phyloP scores from a whole-genome alignment of 176 grass and related monocot genomes.

The Phoenix dactylifera region DNA sequence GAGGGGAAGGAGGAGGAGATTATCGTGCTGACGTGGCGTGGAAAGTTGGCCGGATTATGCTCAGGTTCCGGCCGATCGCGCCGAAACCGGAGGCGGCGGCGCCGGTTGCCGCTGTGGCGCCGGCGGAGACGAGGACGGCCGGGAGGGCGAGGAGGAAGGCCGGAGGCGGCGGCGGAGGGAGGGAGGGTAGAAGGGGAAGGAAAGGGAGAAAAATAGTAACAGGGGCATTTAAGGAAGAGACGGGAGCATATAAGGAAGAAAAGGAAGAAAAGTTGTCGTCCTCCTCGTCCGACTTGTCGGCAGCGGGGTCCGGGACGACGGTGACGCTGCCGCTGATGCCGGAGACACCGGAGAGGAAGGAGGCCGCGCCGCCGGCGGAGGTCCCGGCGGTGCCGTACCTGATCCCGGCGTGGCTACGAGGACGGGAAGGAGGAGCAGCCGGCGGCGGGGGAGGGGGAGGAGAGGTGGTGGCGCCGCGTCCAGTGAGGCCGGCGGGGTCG shows the following conservation, averaged over 20 bases:
- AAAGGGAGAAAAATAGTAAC: background rate
- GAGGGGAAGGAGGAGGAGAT: background rate
- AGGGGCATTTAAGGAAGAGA: background rate
- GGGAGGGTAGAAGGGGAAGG: constrained; percentile 1
- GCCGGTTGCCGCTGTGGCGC: background rate
- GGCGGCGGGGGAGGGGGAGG: background rate
- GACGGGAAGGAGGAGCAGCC: too few relatives aligned
- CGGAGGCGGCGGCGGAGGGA: constrained; percentile 19
- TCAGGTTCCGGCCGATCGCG: constrained; percentile 80
- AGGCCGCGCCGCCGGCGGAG: too few relatives aligned
- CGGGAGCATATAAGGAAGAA: background rate
- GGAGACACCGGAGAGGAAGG: background rate
- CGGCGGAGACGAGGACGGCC: background rate
- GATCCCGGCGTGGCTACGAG: background rate
- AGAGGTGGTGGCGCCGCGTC: background rate
- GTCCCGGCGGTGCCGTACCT: background rate
- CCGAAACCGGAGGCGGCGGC: constrained; percentile 55
- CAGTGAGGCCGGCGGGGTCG: constrained; percentile 9
- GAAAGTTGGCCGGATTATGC: constrained; percentile 62
- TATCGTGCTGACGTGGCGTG: constrained; percentile 19
- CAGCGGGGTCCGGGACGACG: constrained; percentile 24
- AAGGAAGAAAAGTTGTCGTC: too few relatives aligned
- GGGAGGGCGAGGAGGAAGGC: background rate
- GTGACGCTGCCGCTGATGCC: constrained; percentile 1
- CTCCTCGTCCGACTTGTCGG: background rate